These are phyloP conservation scores for Blastobotrys ciferrii DNA, from an alignment of 1,139 yeast species.

Conservation along the genomic window DNA sequence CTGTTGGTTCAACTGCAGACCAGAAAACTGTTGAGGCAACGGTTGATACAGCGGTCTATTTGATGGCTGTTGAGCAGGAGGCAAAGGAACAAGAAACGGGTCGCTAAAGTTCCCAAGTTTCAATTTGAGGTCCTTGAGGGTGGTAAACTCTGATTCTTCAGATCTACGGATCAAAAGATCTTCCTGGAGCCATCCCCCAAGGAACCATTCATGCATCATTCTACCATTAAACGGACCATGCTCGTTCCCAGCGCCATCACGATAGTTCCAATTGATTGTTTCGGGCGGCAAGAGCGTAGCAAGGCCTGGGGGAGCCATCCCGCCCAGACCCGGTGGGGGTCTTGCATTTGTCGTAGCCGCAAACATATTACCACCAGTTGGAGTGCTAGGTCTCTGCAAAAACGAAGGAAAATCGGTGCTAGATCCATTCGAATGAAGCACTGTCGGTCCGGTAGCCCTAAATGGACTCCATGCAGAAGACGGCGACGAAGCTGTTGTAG, in stretches of 20 bases:
- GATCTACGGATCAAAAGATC: slow-evolving; percentile 57
- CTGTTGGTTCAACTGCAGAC: slow-evolving; percentile 12
- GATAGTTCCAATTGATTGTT: slow-evolving; percentile 63
- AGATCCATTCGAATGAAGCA: slow-evolving; percentile 9
- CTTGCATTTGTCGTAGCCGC: background rate
- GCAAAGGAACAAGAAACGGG: slow-evolving; percentile 63
- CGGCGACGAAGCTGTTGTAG: too few species aligned
- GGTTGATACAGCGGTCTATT: slow-evolving; percentile 3
- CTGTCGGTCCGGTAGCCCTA: slow-evolving; percentile 1
- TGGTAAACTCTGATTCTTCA: slow-evolving; percentile 36
- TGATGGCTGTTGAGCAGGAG: slow-evolving; percentile 25
- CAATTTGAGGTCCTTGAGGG: slow-evolving; percentile 34
- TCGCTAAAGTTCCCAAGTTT: slow-evolving; percentile 49
- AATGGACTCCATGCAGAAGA: slow-evolving; percentile 8
- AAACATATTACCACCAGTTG: slow-evolving; percentile 8
- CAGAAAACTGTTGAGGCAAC: slow-evolving; percentile 12
- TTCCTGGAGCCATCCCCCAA: slow-evolving; percentile 57
- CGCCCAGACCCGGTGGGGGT: slow-evolving; percentile 11
- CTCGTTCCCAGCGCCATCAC: slow-evolving; percentile 65
- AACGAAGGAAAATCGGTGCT: slow-evolving; percentile 10
- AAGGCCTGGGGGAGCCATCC: slow-evolving; percentile 26
- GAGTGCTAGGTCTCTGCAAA: slow-evolving; percentile 12
- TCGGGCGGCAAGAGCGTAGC: slow-evolving; percentile 37
- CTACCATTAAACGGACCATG: slow-evolving; percentile 81
- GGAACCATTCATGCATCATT: slow-evolving; percentile 77